These are phyloP conservation scores for Apium graveolens DNA, from an alignment of 129 eudicot species.

Conservation along the genomic window DNA sequence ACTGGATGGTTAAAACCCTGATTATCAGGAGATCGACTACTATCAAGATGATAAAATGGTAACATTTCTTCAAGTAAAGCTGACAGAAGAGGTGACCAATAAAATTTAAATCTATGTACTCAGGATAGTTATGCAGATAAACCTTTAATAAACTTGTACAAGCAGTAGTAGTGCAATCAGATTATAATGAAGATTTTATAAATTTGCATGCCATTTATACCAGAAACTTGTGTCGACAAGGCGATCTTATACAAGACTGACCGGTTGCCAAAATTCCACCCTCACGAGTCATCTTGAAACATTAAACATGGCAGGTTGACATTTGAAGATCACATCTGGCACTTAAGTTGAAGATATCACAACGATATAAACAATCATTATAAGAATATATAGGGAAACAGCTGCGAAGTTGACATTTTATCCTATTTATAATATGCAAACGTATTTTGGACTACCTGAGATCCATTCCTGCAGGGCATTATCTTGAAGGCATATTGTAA, in stretches of 20 bases:
- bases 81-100: not conserved
- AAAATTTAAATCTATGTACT: not conserved
- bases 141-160: not conserved
- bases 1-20: not conserved
- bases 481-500: not conserved
- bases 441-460: not conserved
- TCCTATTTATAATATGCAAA: not conserved
- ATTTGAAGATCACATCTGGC: not conserved
- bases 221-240: not conserved
- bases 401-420: slow-evolving; percentile 3
- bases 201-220: not conserved
- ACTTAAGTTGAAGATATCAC: not conserved
- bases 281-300: not conserved
- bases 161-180: not conserved
- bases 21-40: not conserved
- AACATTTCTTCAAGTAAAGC: not conserved
- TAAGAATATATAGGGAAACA: not conserved
- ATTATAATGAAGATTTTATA: not conserved
- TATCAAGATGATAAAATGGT: not conserved
- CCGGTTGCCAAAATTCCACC: not conserved
- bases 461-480: not conserved
- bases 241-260: not conserved
- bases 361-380: slow-evolving; percentile 1
- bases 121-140: not conserved
- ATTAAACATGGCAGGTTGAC: not conserved